Base-by-base conservation (phyloP, 371 early-diverging fungal species). In the Mortierella polycephala region DNA sequence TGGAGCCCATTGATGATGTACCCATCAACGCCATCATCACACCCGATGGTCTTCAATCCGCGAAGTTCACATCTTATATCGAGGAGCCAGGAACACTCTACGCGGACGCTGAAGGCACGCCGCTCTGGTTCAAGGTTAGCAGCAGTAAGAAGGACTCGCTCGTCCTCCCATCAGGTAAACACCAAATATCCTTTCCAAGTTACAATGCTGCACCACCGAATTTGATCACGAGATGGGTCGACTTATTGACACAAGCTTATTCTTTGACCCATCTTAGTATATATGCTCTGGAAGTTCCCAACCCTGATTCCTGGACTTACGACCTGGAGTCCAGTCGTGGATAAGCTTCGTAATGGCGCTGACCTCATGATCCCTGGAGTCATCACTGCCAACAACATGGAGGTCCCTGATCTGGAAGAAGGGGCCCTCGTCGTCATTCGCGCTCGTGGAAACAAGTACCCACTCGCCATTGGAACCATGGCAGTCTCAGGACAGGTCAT, bases 321-420 rank as follows among this genome's bases (percentile, higher is more conserved):
- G 58, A 91, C 91, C 4, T 85, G 87, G 85, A 77, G 83, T 37
- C 84, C 86, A 42, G 93, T 91, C 1, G 74, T 91, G 30, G 77
- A 85, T 13, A 89, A 89, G 60, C 77, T 91, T 39, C 85, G 87
- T 12, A 86, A 88, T 47, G 93, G 93, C 1, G 93, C 93, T 42
- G 90, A 90, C 67, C 67, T 90, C 39, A 90, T 90, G 90, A 87
- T 90, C 66, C 90, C 90, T 7, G 90, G 90, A 23, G 68, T 90
- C 39, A 87, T 90, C 40, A 74, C 82, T 8, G 81, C 85, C 18
- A 63, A 82, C 9, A 84, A 83, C 39, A 85, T 85, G 2, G 72
- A 61, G 1, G 60, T 87, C 18, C 88, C 88, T 8, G 75, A 75
- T 50, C 68, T 88, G 20, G 66, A 83, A 7, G 81, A 79, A 50